Evolutionary conservation across 495 filamentous ascomycete species (phyloP).

Genomic region (Penicillium antarcticum): DNA sequence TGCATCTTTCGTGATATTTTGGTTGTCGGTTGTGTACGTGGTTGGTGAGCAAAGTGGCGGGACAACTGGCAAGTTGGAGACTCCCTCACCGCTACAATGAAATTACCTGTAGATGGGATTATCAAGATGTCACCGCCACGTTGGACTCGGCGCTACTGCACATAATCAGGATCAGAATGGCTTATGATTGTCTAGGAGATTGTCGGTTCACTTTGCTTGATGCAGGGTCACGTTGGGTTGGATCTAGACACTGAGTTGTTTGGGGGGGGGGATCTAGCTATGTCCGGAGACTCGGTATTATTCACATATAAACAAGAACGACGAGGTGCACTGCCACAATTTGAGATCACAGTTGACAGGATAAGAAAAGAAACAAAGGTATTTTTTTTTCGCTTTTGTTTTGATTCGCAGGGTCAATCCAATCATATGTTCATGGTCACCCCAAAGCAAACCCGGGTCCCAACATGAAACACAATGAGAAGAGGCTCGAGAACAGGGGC

Average conservation of each 20-base stretch:
- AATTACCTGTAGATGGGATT: background rate
- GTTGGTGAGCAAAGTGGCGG: background rate
- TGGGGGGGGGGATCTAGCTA: background rate
- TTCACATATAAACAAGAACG: conserved; percentile 4
- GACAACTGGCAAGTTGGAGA: background rate
- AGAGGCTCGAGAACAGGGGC: background rate
- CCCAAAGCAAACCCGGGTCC: conserved; percentile 6
- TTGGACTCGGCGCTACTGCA: conserved; percentile 25
- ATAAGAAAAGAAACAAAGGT: conserved; percentile 16
- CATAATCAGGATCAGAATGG: conserved; percentile 6
- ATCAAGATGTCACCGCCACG: conserved; percentile 29
- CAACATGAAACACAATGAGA: conserved; percentile 3
- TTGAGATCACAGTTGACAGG: background rate
- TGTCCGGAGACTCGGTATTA: background rate
- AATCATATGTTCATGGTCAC: conserved; percentile 7
- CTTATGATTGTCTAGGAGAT: background rate
- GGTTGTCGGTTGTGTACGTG: too few species aligned
- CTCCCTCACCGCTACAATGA: conserved; percentile 26
- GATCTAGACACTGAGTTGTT: background rate
- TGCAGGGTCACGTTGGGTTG: conserved; percentile 4
- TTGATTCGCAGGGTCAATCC: conserved; percentile 7
- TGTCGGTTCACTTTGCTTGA: background rate
- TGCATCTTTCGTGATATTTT: too few species aligned
- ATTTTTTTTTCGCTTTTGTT: conserved; percentile 10
- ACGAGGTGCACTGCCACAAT: conserved; percentile 6